phyloP scores from a whole-genome alignment of 2,329 filamentous ascomycete species.

The Clonostachys byssicola region DNA sequence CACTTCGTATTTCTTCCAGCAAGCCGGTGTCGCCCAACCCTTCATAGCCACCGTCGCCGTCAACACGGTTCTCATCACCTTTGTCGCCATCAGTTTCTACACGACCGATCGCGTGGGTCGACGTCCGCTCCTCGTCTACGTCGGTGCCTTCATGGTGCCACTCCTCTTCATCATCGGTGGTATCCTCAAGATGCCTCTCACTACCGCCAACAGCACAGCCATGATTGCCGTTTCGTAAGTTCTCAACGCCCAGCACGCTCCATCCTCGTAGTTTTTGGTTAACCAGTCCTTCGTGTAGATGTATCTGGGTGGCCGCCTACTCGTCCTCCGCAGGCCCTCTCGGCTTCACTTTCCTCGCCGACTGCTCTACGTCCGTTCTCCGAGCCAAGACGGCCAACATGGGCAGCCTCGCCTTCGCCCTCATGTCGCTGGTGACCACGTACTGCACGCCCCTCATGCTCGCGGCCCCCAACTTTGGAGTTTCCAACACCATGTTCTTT shows the following conservation, averaged over 20 bases:
- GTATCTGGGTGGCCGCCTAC: background rate
- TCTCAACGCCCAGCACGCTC: background rate
- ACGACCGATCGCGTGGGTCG: slow-evolving; percentile 55
- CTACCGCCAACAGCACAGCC: slow-evolving; percentile 3
- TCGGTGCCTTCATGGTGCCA: slow-evolving; percentile 19
- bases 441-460: background rate
- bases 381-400: background rate
- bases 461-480: background rate
- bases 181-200: slow-evolving; percentile 2
- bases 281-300: background rate
- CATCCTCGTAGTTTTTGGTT: background rate
- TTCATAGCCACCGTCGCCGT: slow-evolving; percentile 38
- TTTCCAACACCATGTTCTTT: slow-evolving; percentile 1
- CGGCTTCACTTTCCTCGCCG: background rate
- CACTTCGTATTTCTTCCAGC: slow-evolving; percentile 27
- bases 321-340: background rate
- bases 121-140: slow-evolving; percentile 27
- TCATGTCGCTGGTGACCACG: background rate
- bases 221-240: slow-evolving; percentile 1
- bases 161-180: slow-evolving; percentile 25
- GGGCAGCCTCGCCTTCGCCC: background rate
- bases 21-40: slow-evolving; percentile 18
- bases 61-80: slow-evolving; percentile 36
- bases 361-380: background rate
- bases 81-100: slow-evolving; percentile 63